A percentile compares a stretch with the other conserved stretches of the same genome.
phyloP scores from a whole-genome alignment of 306 rosid species.

The Cucurbita ficifolia region DNA sequence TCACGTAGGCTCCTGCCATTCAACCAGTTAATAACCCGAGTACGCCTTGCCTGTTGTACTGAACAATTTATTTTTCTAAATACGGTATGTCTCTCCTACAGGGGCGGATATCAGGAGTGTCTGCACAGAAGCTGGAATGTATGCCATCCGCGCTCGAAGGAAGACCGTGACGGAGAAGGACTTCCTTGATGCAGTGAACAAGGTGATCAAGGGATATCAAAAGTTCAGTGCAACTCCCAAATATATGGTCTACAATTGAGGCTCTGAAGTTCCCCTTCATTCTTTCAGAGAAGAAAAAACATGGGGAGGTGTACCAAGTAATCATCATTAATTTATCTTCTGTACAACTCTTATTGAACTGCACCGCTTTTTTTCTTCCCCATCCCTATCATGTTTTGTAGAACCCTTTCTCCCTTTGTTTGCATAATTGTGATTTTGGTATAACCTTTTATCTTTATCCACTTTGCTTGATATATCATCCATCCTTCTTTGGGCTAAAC shows the following conservation, averaged over 20 bases:
- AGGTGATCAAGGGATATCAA: constrained; percentile 95
- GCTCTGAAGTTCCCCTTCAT: not conserved
- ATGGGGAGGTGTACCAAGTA: not conserved
- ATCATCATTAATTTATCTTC: not conserved
- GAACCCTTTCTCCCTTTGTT: not conserved
- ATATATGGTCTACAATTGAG: constrained; percentile 96
- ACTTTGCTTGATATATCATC: not conserved
- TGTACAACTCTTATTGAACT: not conserved
- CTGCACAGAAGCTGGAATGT: constrained; percentile 99
- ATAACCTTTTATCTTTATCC: not conserved
- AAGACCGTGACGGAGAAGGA: constrained; percentile 97
- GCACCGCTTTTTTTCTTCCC: not conserved
- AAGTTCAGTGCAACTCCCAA: constrained; percentile 99
- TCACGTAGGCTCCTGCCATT: not conserved
- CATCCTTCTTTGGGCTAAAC: not conserved
- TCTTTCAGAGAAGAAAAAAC: not conserved
- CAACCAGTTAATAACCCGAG: not conserved
- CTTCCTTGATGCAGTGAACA: constrained; percentile 94
- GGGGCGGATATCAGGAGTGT: constrained; percentile 98
- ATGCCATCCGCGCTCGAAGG: constrained; percentile 93
- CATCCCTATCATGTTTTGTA: not conserved
- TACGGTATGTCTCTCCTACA: constrained; percentile 8
- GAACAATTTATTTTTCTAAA: not conserved
- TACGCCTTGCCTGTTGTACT: not conserved
- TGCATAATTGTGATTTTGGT: not conserved